Percentiles rank a stretch among this genome's conserved stretches.
Conservation (phyloP, 257 asterid species). For the Nicotiana otophora region DNA sequence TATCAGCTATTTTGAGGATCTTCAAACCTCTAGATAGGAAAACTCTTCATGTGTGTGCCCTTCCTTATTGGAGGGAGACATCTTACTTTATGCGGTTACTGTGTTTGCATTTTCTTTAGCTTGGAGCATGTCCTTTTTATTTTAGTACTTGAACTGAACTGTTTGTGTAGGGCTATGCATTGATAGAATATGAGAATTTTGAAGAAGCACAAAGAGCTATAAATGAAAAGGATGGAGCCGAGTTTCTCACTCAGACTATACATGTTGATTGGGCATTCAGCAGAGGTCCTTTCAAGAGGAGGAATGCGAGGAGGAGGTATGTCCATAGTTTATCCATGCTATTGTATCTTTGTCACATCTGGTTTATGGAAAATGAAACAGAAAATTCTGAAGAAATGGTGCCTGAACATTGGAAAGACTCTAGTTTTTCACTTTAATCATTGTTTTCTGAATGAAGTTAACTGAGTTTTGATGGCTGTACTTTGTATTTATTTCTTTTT, state of each 20-base stretch:
- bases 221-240: constrained; percentile 57
- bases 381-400: neutral
- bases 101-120: neutral
- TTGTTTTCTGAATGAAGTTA: neutral
- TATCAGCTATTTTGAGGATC: neutral
- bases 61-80: neutral
- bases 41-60: neutral
- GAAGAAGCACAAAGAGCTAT: constrained; percentile 81
- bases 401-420: neutral
- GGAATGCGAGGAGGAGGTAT: constrained; percentile 74
- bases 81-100: neutral
- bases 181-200: constrained; percentile 69
- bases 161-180: constrained; percentile 58
- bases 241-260: constrained; percentile 55
- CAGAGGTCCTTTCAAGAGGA: constrained; percentile 86
- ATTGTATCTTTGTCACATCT: neutral
- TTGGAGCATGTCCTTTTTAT: neutral
- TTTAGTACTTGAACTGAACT: neutral
- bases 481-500: neutral
- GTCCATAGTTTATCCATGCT: neutral
- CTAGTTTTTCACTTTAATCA: neutral
- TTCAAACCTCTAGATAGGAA: neutral
- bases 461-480: neutral
- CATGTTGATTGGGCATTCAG: constrained; percentile 93
- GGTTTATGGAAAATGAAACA: neutral